A percentile compares a stretch with the other conserved stretches of the same genome.
These are phyloP conservation scores for Protea cynaroides DNA, from an alignment of 164 flowering plant species.

Conservation along the genomic window DNA sequence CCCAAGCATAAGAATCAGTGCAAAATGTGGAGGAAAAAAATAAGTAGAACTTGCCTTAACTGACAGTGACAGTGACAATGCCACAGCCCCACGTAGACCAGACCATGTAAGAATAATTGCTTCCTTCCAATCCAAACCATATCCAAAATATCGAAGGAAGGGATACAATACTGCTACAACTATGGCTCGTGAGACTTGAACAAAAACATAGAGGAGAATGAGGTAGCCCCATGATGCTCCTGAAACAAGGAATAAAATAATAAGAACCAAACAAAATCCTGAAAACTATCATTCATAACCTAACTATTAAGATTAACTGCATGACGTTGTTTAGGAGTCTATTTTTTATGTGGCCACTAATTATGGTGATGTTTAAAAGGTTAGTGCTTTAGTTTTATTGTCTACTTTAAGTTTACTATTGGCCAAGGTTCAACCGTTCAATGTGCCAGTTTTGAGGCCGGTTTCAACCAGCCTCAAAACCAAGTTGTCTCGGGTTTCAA, in stretches of 20 bases:
- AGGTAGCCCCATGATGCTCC: slow-evolving; percentile 83
- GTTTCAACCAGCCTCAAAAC: too few relatives aligned
- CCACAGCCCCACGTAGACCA: slow-evolving; percentile 93
- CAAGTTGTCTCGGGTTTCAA: too few relatives aligned
- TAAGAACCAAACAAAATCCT: background rate
- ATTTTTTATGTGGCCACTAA: too few relatives aligned
- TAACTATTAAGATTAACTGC: too few relatives aligned
- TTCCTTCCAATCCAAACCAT: slow-evolving; percentile 95
- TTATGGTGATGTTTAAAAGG: too few relatives aligned
- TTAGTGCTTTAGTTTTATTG: too few relatives aligned
- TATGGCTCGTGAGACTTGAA: slow-evolving; percentile 63
- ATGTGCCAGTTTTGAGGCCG: too few relatives aligned
- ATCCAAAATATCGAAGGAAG: slow-evolving; percentile 65
- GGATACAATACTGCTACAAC: slow-evolving; percentile 76
- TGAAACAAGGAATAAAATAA: slow-evolving; percentile 21
- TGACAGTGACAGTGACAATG: slow-evolving; percentile 78
- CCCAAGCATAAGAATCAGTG: too few relatives aligned
- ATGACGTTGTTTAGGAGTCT: too few relatives aligned
- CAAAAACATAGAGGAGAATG: slow-evolving; percentile 61
- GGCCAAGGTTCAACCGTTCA: too few relatives aligned
- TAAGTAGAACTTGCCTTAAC: slow-evolving; percentile 55
- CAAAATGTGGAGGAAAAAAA: too few relatives aligned
- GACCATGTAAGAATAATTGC: slow-evolving; percentile 85
- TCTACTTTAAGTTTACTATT: too few relatives aligned
- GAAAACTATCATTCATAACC: background rate